Conservation (phyloP, 2,329 filamentous ascomycete genomes). For the Aspergillus costaricaensis region DNA sequence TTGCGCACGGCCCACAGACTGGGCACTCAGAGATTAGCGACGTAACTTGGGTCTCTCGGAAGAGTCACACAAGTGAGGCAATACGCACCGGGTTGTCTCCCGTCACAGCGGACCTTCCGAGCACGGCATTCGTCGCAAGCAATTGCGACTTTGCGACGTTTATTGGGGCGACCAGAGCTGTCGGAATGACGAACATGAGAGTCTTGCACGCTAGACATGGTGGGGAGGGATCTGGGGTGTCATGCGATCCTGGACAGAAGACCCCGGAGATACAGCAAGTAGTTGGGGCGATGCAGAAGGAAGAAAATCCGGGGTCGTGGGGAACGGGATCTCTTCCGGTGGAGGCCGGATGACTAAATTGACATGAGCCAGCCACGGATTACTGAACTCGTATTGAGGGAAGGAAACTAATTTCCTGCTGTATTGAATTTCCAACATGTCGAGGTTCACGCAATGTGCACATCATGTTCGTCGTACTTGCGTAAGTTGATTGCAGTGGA, state of each 20-base stretch:
- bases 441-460: too few species aligned
- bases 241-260: not conserved
- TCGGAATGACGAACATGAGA: not conserved
- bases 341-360: not conserved
- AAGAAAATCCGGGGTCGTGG: conserved; percentile 3
- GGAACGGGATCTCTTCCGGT: not conserved
- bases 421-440: too few species aligned
- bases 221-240: not conserved
- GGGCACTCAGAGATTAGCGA: conserved; percentile 3
- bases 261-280: not conserved
- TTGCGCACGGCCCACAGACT: conserved; percentile 36
- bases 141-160: conserved; percentile 23
- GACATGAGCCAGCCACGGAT: too few species aligned
- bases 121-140: conserved; percentile 23
- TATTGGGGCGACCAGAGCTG: conserved; percentile 2
- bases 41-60: not conserved
- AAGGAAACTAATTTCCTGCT: too few species aligned
- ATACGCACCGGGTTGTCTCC: conserved; percentile 21
- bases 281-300: not conserved
- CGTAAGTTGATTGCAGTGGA: too few species aligned
- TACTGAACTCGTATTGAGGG: too few species aligned
- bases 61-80: not conserved
- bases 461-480: too few species aligned
- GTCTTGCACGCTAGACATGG: conserved; percentile 5
- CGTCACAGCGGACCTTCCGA: conserved; percentile 24